Conservation (phyloP, 768 basidiomycete genomes). For the Boletus tomentosulus region DNA sequence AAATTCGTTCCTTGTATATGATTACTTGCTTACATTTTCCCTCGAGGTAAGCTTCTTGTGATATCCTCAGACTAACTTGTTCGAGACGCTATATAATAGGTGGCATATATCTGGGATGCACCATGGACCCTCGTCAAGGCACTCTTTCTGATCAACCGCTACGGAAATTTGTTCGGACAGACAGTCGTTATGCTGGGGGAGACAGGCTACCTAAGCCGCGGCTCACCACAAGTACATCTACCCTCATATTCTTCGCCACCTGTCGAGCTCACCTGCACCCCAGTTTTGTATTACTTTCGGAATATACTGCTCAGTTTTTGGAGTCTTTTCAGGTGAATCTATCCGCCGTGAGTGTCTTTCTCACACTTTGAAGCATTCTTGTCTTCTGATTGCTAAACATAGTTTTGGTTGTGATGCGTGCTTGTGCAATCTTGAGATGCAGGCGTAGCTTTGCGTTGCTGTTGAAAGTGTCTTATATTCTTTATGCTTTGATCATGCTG, state of each 20-base stretch:
- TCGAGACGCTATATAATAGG: slow-evolving; percentile 6
- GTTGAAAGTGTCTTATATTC: slow-evolving; percentile 4
- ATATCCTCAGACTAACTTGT: too few relatives aligned
- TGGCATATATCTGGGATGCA: slow-evolving; percentile 15
- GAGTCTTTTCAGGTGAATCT: slow-evolving; percentile 4
- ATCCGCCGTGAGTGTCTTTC: slow-evolving; percentile 11
- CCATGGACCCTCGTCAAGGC: slow-evolving; percentile 14
- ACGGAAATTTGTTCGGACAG: slow-evolving; percentile 18
- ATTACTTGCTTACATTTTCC: slow-evolving; percentile 23
- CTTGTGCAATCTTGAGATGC: slow-evolving; percentile 23
- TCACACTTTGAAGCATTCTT: neutral
- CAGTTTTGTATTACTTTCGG: slow-evolving; percentile 8
- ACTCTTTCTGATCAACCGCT: slow-evolving; percentile 13
- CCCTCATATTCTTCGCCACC: neutral
- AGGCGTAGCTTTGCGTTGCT: neutral
- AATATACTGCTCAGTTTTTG: neutral
- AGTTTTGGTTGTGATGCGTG: slow-evolving; percentile 26
- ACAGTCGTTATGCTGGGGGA: slow-evolving; percentile 20
- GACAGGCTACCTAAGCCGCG: slow-evolving; percentile 12
- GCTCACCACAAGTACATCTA: slow-evolving; percentile 9
- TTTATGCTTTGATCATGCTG: slow-evolving; percentile 5
- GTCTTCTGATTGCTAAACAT: neutral
- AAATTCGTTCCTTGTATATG: slow-evolving; percentile 23
- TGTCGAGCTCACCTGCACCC: neutral
- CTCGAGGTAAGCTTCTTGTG: slow-evolving; percentile 20